phyloP scores from a whole-genome alignment of 805 yeast genomes.

The Saturnispora dispora region DNA sequence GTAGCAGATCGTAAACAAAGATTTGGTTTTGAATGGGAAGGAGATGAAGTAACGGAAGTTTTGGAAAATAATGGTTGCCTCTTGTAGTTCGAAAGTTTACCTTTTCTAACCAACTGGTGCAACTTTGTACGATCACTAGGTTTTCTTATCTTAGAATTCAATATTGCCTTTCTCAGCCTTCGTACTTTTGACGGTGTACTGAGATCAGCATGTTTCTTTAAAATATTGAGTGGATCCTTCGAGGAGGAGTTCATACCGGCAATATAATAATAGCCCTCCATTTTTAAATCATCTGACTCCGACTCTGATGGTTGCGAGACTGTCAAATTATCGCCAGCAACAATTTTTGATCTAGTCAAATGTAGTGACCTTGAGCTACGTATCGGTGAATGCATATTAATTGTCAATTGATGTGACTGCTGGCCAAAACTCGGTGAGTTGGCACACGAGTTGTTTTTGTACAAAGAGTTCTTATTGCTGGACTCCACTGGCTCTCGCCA shows the following conservation, averaged over 20 bases:
- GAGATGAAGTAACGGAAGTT: neutral
- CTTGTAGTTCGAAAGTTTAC: neutral
- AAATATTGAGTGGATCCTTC: slow-evolving; percentile 8
- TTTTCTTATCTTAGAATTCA: neutral
- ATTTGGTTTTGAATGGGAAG: neutral
- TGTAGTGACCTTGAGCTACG: neutral
- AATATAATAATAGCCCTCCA: slow-evolving; percentile 2
- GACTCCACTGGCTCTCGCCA: slow-evolving; percentile 25
- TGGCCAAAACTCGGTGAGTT: neutral
- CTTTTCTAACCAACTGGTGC: slow-evolving; percentile 1
- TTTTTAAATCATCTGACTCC: slow-evolving; percentile 3
- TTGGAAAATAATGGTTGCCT: neutral
- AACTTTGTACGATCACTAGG: neutral
- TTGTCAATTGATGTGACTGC: neutral
- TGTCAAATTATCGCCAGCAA: slow-evolving; percentile 1
- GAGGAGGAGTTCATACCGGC: slow-evolving; percentile 1
- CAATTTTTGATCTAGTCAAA: neutral
- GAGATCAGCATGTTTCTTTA: slow-evolving; percentile 9
- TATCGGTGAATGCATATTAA: neutral
- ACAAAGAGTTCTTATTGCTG: neutral
- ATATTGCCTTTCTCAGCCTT: slow-evolving; percentile 19
- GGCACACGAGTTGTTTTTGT: neutral
- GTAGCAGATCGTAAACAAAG: neutral
- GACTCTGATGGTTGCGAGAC: neutral
- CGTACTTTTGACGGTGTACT: slow-evolving; percentile 22